Evolutionary conservation across 2,329 filamentous ascomycete species (phyloP), one percentile per base, ranked within the genome.

Genomic region (Neonectria neomacrospora): DNA sequence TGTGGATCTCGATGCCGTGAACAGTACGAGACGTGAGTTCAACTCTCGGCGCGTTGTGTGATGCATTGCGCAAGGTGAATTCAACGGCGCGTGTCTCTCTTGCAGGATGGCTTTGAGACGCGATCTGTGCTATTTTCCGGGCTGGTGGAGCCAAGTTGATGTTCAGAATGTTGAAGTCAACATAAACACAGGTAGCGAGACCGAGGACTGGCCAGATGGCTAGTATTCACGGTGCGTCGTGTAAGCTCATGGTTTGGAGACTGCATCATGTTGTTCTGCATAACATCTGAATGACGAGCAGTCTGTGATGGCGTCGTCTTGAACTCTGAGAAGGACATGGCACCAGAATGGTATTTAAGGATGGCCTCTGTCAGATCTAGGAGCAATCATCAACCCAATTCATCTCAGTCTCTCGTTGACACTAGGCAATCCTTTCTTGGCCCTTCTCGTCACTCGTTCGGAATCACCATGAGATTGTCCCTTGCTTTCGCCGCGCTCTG

Each of bases 401-500:
- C 47, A 48, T 53, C 39, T 30, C 23, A 48, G 47, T 60, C 52
- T 61, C 53, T 64, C 47, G 52, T 54, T 61, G 48, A 9, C 41
- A 23, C 20, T 28, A 23, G 51, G 16, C 28, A 34, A 18, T 50
- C 23, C 52, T 61, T 63, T 54, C 32, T 37, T 45, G 54, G 10
- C 53, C 50, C n/a, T 26, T 12, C 12, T 54, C 32, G 18, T 34
- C 37, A 41, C n/a, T 41, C 37, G 37, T 41, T 41, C 37, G 37
- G 37, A 28, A 34, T 58, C 50, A 67, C 14, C 42, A 75, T 75
- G 73, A 73, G 61, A 62, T 52, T 71, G 44, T 64, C 58, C 10
- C 20, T 74, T 18, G 67, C 68, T 22, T 22, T 73, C 11, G 41
- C 68, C 34, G 66, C 65, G 52, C 63, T 75, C 56, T 67, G 67